Evolutionary conservation across 805 yeast genomes (phyloP).

Genomic region (Candida vartiovaarae): DNA sequence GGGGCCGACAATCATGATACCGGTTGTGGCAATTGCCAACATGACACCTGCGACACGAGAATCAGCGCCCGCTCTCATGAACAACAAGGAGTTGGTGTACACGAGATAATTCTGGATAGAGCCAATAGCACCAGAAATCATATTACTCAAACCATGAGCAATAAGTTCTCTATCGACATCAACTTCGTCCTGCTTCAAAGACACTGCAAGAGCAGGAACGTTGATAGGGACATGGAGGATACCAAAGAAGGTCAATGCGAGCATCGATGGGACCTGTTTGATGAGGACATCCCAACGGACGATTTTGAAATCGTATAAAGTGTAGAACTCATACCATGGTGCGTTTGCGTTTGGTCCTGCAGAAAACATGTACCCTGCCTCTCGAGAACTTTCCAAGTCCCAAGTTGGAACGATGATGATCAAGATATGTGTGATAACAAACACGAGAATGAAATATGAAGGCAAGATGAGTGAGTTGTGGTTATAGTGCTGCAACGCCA

Average conservation of each 20-base stretch:
- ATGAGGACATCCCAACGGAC: constrained; percentile 73
- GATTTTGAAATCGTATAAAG: constrained; percentile 54
- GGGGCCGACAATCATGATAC: constrained; percentile 84
- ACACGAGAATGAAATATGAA: constrained; percentile 65
- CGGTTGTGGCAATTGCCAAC: constrained; percentile 74
- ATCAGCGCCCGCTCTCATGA: constrained; percentile 93
- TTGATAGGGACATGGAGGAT: constrained; percentile 95
- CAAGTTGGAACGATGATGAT: constrained; percentile 61
- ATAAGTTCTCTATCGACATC: constrained; percentile 90
- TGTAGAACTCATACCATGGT: constrained; percentile 90
- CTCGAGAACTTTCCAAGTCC: constrained; percentile 54
- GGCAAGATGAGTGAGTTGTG: constrained; percentile 77
- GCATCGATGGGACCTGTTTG: constrained; percentile 81
- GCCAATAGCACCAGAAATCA: constrained; percentile 75
- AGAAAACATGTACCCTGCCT: constrained; percentile 79
- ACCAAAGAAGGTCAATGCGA: constrained; percentile 93
- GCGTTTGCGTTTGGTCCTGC: constrained; percentile 29
- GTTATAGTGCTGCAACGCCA: constrained; percentile 52
- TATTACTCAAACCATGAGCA: constrained; percentile 91
- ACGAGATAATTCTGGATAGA: constrained; percentile 93
- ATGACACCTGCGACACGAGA: constrained; percentile 84
- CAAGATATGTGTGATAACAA: constrained; percentile 60
- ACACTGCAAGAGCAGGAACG: constrained; percentile 94
- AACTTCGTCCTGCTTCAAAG: constrained; percentile 71
- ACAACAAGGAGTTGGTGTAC: constrained; percentile 86